phyloP scores from a whole-genome alignment of 495 filamentous ascomycete species.

The Pyrenula aspistea region DNA sequence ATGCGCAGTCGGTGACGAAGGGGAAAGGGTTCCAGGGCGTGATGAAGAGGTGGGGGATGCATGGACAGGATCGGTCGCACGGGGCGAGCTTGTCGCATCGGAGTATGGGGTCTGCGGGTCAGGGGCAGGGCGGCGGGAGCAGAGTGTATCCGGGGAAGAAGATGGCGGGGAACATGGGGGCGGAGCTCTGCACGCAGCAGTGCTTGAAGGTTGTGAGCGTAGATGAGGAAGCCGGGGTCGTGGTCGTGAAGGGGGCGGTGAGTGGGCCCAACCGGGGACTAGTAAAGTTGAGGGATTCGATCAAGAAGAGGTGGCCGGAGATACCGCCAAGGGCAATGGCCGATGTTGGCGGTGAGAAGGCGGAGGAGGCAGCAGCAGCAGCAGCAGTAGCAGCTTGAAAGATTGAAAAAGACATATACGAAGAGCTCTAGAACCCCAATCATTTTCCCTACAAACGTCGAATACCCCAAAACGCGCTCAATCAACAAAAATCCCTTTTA shows the following conservation, averaged over 20 bases:
- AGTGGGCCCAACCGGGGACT: constrained; percentile 73
- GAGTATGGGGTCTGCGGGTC: constrained; percentile 76
- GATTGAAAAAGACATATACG: too few relatives aligned
- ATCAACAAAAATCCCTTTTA: too few relatives aligned
- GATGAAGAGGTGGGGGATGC: constrained; percentile 89
- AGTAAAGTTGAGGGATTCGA: constrained; percentile 79
- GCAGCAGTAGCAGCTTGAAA: too few relatives aligned
- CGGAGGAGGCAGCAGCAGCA: background rate
- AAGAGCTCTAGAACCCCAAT: too few relatives aligned
- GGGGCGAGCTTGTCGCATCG: constrained; percentile 89
- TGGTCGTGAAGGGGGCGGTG: constrained; percentile 74
- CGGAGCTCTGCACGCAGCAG: constrained; percentile 73
- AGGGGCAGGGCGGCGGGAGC: constrained; percentile 81
- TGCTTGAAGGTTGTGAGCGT: constrained; percentile 82
- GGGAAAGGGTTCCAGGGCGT: constrained; percentile 92
- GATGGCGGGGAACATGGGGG: constrained; percentile 94
- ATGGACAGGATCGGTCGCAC: constrained; percentile 82
- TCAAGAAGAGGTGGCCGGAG: constrained; percentile 79
- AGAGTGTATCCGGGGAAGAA: constrained; percentile 90
- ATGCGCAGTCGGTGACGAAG: constrained; percentile 62
- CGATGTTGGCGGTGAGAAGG: background rate
- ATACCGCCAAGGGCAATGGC: constrained; percentile 5
- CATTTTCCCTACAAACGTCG: too few relatives aligned
- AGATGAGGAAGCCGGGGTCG: constrained; percentile 69
- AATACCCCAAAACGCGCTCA: too few relatives aligned